Conservation (phyloP, 345 rosid species). For the Eucalyptus decipiens region DNA sequence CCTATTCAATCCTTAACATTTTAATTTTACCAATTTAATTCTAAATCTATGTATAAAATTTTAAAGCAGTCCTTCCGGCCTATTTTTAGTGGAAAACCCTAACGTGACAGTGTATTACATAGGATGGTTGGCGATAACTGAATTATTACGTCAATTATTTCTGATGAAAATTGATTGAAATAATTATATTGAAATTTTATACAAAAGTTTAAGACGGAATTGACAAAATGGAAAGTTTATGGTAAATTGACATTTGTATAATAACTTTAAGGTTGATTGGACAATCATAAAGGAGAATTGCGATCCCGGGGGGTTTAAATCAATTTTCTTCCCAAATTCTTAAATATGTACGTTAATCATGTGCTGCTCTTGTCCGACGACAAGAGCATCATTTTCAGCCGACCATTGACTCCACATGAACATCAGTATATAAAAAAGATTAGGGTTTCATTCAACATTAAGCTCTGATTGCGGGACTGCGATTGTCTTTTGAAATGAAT, state of each 20-base stretch:
- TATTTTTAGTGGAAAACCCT: not conserved
- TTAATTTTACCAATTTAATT: not conserved
- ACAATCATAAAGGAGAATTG: not conserved
- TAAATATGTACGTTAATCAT: not conserved
- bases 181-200: not conserved
- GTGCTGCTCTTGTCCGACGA: not conserved
- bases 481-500: not conserved
- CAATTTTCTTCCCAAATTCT: not conserved
- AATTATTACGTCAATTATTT: not conserved
- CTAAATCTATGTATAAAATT: not conserved
- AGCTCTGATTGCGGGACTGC: not conserved
- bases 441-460: not conserved
- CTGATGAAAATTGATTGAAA: fast-evolving
- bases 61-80: fast-evolving
- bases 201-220: fast-evolving
- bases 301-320: not conserved
- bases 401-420: not conserved
- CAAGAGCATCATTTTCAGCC: not conserved
- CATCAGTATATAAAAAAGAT: not conserved
- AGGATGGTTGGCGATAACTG: too few species aligned
- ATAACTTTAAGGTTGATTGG: not conserved
- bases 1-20: too few species aligned
- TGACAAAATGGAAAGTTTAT: fast-evolving
- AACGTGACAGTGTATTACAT: not conserved
- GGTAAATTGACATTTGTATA: not conserved